Evolutionary conservation across 2,329 filamentous ascomycete genomes (phyloP), one percentile per base, ranked within the genome.

Genomic region (Fusarium caatingaense): DNA sequence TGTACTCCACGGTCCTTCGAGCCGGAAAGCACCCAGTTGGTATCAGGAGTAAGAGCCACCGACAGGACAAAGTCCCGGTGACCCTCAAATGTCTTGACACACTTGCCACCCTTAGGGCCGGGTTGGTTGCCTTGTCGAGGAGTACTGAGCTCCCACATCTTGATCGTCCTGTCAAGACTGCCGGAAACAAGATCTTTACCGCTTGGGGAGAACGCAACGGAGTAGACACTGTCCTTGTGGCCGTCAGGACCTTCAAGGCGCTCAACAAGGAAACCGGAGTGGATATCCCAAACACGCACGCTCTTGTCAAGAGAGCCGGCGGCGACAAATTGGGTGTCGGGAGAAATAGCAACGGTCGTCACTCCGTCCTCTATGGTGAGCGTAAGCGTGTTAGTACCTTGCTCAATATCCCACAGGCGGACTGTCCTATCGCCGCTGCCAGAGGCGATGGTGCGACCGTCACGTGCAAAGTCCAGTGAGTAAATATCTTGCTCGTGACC

Each of bases 401-500:
- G 89, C 76, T 97, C 92, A 67, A 98, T 94, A 80, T 98, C 95
- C 96, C 96, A 99, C 1, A 99, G 89, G 61, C 95, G 92, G 58
- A 98, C 96, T 18, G 94, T 98, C 74, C 96, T 88, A 76, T 99
- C 96, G 60, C 96, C 96, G 79, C 93, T 97, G 48, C 96, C 96
- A 10, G 96, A 98, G 8, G 95, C 96, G 75, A 99, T 98, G 61
- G 94, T 94, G 56, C 93, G 92, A 40, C 95, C 95, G 74, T 98
- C 97, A 44, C 93, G 91, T 32, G 95, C 93, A 80, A 97, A 99
- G 81, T 98, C 96, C 7, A 98, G 86, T 8, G 93, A 97, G 82
- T 98, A 98, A 69, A 99, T 99, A 73, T 99, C 96, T 81, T 99
- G 95, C 81, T 99, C 96, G 81, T 99, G 96, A 25, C 96, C 96